Percentiles rank a stretch among this genome's conserved stretches.
Evolutionary conservation across 306 rosid species (phyloP).

Genomic region (Trichosanthes truncata): DNA sequence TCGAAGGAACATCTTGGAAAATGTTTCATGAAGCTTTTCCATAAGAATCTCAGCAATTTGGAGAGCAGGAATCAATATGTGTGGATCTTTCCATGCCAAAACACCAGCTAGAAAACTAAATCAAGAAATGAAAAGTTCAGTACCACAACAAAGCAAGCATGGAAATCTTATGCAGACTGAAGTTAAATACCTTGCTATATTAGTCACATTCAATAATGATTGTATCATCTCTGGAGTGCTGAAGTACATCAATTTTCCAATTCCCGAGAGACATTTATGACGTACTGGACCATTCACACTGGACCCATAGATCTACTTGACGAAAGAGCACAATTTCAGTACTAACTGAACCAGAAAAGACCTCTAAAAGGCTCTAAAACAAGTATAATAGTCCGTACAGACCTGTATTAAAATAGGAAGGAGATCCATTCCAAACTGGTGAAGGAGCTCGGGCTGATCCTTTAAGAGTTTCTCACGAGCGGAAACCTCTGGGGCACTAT

Average conservation of each 20-base stretch:
- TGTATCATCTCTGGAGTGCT: constrained; percentile 94
- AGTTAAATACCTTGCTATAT: constrained; percentile 72
- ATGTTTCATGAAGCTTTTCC: constrained; percentile 87
- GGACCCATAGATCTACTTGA: constrained; percentile 81
- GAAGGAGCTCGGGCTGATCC: constrained; percentile 88
- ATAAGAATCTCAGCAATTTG: constrained; percentile 96
- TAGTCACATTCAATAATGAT: constrained; percentile 65
- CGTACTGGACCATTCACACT: constrained; percentile 97
- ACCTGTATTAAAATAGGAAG: constrained; percentile 94
- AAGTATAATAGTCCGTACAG: constrained; percentile 5
- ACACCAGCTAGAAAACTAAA: constrained; percentile 93
- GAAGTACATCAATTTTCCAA: constrained; percentile 92
- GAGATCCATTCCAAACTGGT: constrained; percentile 88
- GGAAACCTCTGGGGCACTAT: constrained; percentile 52
- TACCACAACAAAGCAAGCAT: background rate
- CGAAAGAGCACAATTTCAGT: constrained; percentile 11
- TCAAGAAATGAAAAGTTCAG: constrained; percentile 13
- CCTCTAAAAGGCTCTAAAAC: background rate
- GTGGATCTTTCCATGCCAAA: constrained; percentile 96
- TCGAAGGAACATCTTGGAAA: constrained; percentile 84
- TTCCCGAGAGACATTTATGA: constrained; percentile 84
- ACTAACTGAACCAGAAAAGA: constrained; percentile 4
- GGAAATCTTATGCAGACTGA: background rate
- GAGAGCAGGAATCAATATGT: constrained; percentile 79
- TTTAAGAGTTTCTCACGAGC: constrained; percentile 86